A percentile compares a stretch with the other conserved stretches of the same genome.
phyloP scores from a whole-genome alignment of 768 basidiomycete genomes.

The Saitozyma sp. region DNA sequence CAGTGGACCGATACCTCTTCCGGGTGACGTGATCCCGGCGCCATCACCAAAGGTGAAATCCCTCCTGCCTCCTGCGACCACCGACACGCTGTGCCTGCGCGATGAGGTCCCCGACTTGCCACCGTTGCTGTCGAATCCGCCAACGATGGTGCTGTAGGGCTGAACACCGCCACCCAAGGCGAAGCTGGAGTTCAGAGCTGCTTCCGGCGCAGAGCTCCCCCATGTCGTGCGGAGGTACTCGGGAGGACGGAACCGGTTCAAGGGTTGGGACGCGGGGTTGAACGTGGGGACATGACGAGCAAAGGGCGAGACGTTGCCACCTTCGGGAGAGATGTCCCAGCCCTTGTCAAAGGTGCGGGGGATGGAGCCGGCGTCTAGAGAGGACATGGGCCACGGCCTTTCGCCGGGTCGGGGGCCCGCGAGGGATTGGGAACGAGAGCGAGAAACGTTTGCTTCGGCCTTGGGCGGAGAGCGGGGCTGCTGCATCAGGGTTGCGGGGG shows the following conservation, averaged over 20 bases:
- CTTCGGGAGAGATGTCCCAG: slow-evolving; percentile 32
- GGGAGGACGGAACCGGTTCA: slow-evolving; percentile 4
- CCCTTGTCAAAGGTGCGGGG: slow-evolving; percentile 22
- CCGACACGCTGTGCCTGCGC: slow-evolving; percentile 47
- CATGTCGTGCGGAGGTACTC: slow-evolving; percentile 11
- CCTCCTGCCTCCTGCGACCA: slow-evolving; percentile 43
- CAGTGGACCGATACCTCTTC: slow-evolving; percentile 27
- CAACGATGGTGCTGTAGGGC: slow-evolving; percentile 9
- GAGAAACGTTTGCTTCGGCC: slow-evolving; percentile 36
- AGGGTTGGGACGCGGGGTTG: slow-evolving; percentile 1
- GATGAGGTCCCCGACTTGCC: slow-evolving; percentile 39
- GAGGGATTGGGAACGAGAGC: slow-evolving; percentile 45
- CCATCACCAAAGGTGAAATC: slow-evolving; percentile 45
- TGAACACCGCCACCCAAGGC: slow-evolving; percentile 7
- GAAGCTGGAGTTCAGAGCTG: neutral
- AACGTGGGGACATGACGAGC: slow-evolving; percentile 27
- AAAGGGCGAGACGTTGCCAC: slow-evolving; percentile 44
- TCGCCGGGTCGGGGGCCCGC: slow-evolving; percentile 39
- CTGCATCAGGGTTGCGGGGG: slow-evolving; percentile 18
- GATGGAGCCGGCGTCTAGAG: slow-evolving; percentile 24
- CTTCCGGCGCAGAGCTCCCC: slow-evolving; percentile 19
- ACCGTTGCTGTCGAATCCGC: slow-evolving; percentile 28
- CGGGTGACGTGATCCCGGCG: slow-evolving; percentile 23
- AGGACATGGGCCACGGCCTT: slow-evolving; percentile 28
- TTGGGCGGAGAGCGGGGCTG: slow-evolving; percentile 39